These are phyloP conservation scores for Verticillium nonalfalfae DNA, from an alignment of 2,329 filamentous ascomycete species.

Conservation along the genomic window DNA sequence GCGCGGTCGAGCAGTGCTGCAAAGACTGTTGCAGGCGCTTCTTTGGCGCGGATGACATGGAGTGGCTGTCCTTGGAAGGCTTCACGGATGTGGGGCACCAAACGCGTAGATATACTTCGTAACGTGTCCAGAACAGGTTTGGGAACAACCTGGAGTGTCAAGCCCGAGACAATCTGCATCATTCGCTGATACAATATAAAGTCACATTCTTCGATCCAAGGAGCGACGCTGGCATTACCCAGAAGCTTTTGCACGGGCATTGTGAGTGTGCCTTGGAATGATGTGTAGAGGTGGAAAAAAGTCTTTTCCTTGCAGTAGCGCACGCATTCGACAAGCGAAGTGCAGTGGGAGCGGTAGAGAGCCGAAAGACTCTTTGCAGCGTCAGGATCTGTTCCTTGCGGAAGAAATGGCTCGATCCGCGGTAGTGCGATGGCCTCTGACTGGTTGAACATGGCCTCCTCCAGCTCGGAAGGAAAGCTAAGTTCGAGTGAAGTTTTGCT, in stretches of 20 bases:
- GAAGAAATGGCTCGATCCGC: slow-evolving; percentile 76
- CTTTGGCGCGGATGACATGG: slow-evolving; percentile 81
- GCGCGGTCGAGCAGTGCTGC: slow-evolving; percentile 80
- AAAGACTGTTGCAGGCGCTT: slow-evolving; percentile 84
- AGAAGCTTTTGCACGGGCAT: slow-evolving; percentile 95
- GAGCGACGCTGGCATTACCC: slow-evolving; percentile 69
- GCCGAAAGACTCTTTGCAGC: slow-evolving; percentile 80
- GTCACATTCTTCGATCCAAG: slow-evolving; percentile 95
- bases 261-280: slow-evolving; percentile 92
- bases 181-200: slow-evolving; percentile 95
- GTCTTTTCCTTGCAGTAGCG: slow-evolving; percentile 96
- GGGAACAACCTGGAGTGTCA: slow-evolving; percentile 87
- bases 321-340: slow-evolving; percentile 90
- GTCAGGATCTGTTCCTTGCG: slow-evolving; percentile 75
- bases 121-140: slow-evolving; percentile 82
- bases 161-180: slow-evolving; percentile 83
- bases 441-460: slow-evolving; percentile 48
- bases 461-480: slow-evolving; percentile 52
- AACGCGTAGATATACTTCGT: slow-evolving; percentile 73
- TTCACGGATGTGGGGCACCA: slow-evolving; percentile 75
- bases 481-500: slow-evolving; percentile 54
- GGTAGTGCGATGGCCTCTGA: slow-evolving; percentile 74
- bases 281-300: slow-evolving; percentile 90
- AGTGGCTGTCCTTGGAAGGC: slow-evolving; percentile 80
- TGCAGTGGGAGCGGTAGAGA: slow-evolving; percentile 90